phyloP scores from a whole-genome alignment of 2,329 filamentous ascomycete genomes.

The Sporothrix brunneoviolacea region DNA sequence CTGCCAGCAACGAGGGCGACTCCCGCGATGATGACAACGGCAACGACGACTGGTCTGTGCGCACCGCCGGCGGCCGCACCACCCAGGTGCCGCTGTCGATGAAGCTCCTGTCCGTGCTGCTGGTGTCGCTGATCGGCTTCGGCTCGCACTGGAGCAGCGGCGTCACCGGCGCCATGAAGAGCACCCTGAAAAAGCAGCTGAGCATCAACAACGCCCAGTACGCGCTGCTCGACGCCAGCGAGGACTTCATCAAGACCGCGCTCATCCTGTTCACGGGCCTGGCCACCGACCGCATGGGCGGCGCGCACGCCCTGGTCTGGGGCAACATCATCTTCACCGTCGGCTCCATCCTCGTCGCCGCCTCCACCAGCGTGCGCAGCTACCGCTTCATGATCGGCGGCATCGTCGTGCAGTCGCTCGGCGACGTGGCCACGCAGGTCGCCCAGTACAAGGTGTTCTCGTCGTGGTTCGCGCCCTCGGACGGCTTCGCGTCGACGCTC shows the following conservation, averaged over 20 bases:
- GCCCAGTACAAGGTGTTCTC: conserved; percentile 61
- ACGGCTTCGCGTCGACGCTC: conserved; percentile 56
- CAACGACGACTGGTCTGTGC: too few species aligned
- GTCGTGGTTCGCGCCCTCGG: conserved; percentile 56
- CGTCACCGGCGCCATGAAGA: conserved; percentile 18
- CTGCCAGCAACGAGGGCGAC: too few species aligned
- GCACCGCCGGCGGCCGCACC: neutral
- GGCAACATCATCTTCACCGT: conserved; percentile 55
- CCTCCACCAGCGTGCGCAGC: conserved; percentile 47
- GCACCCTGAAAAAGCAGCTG: conserved; percentile 32
- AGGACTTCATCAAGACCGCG: conserved; percentile 55
- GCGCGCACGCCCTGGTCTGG: conserved; percentile 47
- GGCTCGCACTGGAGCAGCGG: conserved; percentile 17
- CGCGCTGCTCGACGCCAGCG: conserved; percentile 51
- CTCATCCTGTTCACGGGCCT: conserved; percentile 49
- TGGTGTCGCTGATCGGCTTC: conserved; percentile 16
- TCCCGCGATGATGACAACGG: too few species aligned
- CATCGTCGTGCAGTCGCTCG: conserved; percentile 47
- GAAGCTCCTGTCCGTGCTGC: conserved; percentile 15
- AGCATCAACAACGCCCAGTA: conserved; percentile 55
- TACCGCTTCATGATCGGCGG: conserved; percentile 57
- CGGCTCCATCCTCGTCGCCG: conserved; percentile 53
- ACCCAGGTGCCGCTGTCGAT: neutral
- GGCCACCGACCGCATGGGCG: conserved; percentile 42
- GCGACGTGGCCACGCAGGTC: conserved; percentile 58